Percentiles rank a stretch among this genome's conserved stretches.
Conservation (phyloP, 2,329 filamentous ascomycete species). For the Leptographium flavum region DNA sequence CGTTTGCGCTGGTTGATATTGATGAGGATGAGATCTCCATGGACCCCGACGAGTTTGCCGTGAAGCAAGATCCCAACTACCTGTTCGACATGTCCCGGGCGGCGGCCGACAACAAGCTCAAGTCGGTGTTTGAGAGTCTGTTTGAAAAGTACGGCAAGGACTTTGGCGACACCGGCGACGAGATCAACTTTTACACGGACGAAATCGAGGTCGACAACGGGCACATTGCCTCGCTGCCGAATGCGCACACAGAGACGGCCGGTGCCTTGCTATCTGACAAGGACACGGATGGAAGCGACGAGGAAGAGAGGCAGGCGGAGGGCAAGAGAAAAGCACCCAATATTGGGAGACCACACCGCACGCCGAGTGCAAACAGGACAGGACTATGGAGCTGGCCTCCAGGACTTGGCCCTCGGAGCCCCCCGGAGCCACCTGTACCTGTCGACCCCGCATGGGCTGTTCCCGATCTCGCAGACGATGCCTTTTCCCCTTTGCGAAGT, state of each 20-base stretch:
- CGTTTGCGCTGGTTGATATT: slow-evolving; percentile 19
- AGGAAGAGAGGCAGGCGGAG: slow-evolving; percentile 15
- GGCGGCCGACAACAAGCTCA: slow-evolving; percentile 56
- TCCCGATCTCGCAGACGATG: slow-evolving; percentile 19
- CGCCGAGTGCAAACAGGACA: too few relatives aligned
- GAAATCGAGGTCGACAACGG: slow-evolving; percentile 84
- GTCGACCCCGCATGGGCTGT: slow-evolving; percentile 24
- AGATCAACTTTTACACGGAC: slow-evolving; percentile 73
- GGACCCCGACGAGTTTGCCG: slow-evolving; percentile 30
- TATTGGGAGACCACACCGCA: not conserved
- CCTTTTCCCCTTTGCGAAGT: not conserved
- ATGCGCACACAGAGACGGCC: slow-evolving; percentile 8
- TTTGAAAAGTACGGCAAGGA: slow-evolving; percentile 80
- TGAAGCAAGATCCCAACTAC: slow-evolving; percentile 35
- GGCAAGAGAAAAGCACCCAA: slow-evolving; percentile 5
- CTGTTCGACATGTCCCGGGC: slow-evolving; percentile 48
- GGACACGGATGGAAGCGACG: slow-evolving; percentile 14
- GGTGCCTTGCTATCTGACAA: slow-evolving; percentile 6
- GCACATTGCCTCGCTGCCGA: slow-evolving; percentile 45
- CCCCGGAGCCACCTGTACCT: slow-evolving; percentile 9
- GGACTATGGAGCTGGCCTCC: too few relatives aligned
- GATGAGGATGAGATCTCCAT: slow-evolving; percentile 34
- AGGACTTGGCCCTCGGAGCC: not conserved
- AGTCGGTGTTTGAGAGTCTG: slow-evolving; percentile 74
- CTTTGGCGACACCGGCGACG: slow-evolving; percentile 72